These are phyloP conservation scores for Caloboletus firmus DNA, from an alignment of 1,284 basidiomycete genomes.

Conservation along the genomic window DNA sequence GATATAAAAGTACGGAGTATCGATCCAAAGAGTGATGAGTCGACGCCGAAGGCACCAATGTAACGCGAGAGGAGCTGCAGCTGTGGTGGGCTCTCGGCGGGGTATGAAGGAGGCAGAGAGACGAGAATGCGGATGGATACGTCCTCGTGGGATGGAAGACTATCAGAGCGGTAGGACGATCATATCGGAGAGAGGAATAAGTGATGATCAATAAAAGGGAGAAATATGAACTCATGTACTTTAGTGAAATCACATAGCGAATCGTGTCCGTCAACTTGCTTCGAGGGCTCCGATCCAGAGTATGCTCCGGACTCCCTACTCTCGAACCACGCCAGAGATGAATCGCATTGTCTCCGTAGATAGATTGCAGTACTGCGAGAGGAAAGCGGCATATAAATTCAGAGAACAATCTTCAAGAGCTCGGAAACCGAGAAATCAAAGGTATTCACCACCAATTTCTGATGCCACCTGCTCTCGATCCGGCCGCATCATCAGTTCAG, in stretches of 20 bases:
- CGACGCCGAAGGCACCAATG: slow-evolving; percentile 76
- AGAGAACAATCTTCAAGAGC: not conserved
- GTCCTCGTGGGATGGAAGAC: slow-evolving; percentile 53
- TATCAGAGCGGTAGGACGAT: slow-evolving; percentile 26
- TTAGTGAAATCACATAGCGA: slow-evolving; percentile 64
- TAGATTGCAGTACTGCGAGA: slow-evolving; percentile 70
- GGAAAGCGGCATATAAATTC: slow-evolving; percentile 5
- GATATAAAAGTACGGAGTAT: slow-evolving; percentile 84
- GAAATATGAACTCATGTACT: slow-evolving; percentile 33
- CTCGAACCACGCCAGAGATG: slow-evolving; percentile 49
- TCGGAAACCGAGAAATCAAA: not conserved
- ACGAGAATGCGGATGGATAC: slow-evolving; percentile 66
- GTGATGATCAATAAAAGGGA: not conserved
- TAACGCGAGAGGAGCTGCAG: slow-evolving; percentile 85
- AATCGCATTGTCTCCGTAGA: slow-evolving; percentile 74
- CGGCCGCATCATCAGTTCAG: slow-evolving; percentile 45
- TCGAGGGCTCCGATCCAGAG: slow-evolving; percentile 1
- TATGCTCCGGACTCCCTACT: slow-evolving; percentile 23
- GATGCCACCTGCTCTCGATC: slow-evolving; percentile 60
- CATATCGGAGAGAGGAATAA: slow-evolving; percentile 31
- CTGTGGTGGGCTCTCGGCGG: slow-evolving; percentile 70
- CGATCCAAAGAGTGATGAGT: slow-evolving; percentile 70
- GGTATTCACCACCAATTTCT: slow-evolving; percentile 62
- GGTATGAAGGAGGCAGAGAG: slow-evolving; percentile 74
- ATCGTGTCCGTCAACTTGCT: slow-evolving; percentile 38